These are phyloP conservation scores for Primulina tabacum DNA, from an alignment of 257 asterid genomes.

Conservation along the genomic window DNA sequence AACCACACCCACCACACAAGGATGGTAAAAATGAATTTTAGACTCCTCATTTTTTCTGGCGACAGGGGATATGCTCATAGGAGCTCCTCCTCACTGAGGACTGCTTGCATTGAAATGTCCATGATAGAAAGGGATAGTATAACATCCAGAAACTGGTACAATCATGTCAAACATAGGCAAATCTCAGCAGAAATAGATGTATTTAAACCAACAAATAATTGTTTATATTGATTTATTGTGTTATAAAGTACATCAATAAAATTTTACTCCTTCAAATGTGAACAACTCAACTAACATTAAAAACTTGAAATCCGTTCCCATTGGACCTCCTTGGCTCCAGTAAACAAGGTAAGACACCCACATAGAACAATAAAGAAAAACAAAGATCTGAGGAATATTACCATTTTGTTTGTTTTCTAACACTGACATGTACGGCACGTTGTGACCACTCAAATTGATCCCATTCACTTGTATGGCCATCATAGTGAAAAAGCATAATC, in stretches of 20 bases:
- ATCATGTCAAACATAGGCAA: background rate
- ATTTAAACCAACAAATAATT: background rate
- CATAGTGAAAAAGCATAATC: constrained; percentile 95
- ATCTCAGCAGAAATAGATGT: background rate
- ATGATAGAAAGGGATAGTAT: background rate
- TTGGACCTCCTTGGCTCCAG: constrained; percentile 10
- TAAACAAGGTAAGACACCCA: constrained; percentile 7
- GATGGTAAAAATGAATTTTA: background rate
- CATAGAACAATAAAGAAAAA: constrained; percentile 15
- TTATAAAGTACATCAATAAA: constrained; percentile 12
- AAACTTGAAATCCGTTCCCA: background rate
- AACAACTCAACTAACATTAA: constrained; percentile 11
- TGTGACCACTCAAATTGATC: constrained; percentile 96
- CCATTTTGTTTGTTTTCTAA: constrained; percentile 93
- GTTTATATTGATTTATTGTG: background rate
- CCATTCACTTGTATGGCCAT: constrained; percentile 94
- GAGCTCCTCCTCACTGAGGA: background rate
- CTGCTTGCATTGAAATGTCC: background rate
- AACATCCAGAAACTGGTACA: background rate
- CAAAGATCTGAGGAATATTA: constrained; percentile 28
- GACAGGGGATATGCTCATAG: background rate
- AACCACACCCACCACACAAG: background rate
- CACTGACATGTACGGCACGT: constrained; percentile 89
- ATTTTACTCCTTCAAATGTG: background rate
- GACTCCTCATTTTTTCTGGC: background rate